Percentiles rank a stretch among this genome's conserved stretches.
These are phyloP conservation scores for Leccinum pallidistipes DNA, from an alignment of 1,284 basidiomycete genomes.

Conservation along the genomic window DNA sequence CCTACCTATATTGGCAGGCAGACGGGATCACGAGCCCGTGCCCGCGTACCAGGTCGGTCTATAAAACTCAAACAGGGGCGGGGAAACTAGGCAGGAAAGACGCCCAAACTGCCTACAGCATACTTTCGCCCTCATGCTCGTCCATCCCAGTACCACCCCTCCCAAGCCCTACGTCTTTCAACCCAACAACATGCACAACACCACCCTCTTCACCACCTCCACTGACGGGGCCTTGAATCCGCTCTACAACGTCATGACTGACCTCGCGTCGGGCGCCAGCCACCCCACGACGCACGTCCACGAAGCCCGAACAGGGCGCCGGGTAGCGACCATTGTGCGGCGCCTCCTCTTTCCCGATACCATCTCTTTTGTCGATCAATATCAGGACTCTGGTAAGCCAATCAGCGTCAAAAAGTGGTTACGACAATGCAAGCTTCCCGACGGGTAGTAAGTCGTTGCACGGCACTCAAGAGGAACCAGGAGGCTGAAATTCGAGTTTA, in stretches of 20 bases:
- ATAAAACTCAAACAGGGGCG: neutral
- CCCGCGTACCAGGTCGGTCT: neutral
- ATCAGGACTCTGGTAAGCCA: neutral
- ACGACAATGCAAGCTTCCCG: slow-evolving; percentile 6
- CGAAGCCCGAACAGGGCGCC: slow-evolving; percentile 8
- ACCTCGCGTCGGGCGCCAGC: slow-evolving; percentile 6
- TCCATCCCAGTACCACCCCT: neutral
- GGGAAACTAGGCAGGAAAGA: neutral
- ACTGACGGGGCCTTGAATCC: neutral
- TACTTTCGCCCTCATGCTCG: neutral
- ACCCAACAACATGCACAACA: slow-evolving; percentile 11
- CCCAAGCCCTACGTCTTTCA: slow-evolving; percentile 13
- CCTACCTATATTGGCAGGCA: neutral
- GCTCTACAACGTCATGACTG: slow-evolving; percentile 13
- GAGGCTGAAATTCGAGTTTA: neutral
- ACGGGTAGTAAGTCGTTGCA: slow-evolving; percentile 12
- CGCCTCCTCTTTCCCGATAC: slow-evolving; percentile 16
- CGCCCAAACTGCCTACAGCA: neutral
- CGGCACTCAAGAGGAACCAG: neutral
- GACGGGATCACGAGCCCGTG: neutral
- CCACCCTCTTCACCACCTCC: slow-evolving; percentile 10
- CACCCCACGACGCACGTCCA: slow-evolving; percentile 1
- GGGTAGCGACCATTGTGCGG: slow-evolving; percentile 10
- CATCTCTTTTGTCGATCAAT: slow-evolving; percentile 7
- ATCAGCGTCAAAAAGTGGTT: slow-evolving; percentile 17